Percentiles rank a stretch among this genome's conserved stretches.
Conservation (phyloP, 371 early-diverging fungal species). For the Mortierella sp. region DNA sequence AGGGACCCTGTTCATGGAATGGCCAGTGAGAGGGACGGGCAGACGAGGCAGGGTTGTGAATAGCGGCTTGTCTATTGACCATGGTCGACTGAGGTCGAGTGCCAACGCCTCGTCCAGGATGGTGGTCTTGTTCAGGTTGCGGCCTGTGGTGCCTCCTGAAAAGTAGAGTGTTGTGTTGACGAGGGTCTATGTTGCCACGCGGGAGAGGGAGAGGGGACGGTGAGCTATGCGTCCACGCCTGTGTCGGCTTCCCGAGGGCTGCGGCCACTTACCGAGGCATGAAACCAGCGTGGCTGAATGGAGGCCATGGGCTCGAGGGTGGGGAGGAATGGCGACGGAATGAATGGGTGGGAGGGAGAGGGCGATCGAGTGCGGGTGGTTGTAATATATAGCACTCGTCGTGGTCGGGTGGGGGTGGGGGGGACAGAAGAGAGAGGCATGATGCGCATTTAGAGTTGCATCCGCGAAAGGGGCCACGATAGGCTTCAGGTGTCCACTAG, state of each 20-base stretch:
- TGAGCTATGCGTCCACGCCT: too few relatives aligned
- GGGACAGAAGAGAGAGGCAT: too few relatives aligned
- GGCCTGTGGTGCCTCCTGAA: conserved; percentile 25
- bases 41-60: conserved; percentile 23
- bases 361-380: too few relatives aligned
- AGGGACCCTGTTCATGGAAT: conserved; percentile 29
- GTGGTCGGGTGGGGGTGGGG: too few relatives aligned
- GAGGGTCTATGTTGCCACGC: conserved; percentile 18
- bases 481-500: too few relatives aligned
- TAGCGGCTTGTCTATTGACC: conserved; percentile 19
- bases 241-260: too few relatives aligned
- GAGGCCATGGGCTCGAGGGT: conserved; percentile 19
- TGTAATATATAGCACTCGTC: too few relatives aligned
- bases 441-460: too few relatives aligned
- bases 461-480: too few relatives aligned
- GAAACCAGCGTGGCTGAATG: conserved; percentile 31
- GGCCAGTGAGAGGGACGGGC: conserved; percentile 29
- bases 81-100: conserved; percentile 32
- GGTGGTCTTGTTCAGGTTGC: background rate
- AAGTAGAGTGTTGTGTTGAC: conserved; percentile 24
- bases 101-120: conserved; percentile 26
- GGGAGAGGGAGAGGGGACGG: too few relatives aligned
- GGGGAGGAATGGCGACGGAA: too few relatives aligned
- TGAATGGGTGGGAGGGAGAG: too few relatives aligned
- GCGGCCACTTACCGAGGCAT: conserved; percentile 41